phyloP scores from a whole-genome alignment of 305 asterid species.

The Striga hermonthica region DNA sequence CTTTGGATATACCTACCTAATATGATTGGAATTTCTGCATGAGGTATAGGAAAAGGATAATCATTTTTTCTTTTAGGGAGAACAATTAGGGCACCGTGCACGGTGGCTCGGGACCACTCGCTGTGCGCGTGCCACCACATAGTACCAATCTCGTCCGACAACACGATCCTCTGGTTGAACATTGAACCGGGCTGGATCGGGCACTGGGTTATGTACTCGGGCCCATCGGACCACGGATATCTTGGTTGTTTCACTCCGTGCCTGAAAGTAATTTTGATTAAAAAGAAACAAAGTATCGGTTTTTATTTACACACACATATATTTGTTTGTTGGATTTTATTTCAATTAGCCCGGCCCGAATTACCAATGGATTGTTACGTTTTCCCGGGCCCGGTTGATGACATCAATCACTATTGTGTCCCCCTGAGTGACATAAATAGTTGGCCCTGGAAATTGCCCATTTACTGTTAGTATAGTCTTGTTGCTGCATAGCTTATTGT shows the following conservation, averaged over 20 bases:
- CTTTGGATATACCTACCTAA: no score
- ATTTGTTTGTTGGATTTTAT: neutral
- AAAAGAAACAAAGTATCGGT: no score
- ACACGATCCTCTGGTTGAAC: slow-evolving; percentile 42
- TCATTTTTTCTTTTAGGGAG: slow-evolving; percentile 31
- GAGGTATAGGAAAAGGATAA: slow-evolving; percentile 40
- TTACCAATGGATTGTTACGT: slow-evolving; percentile 75
- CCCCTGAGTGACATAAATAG: slow-evolving; percentile 49
- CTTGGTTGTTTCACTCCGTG: slow-evolving; percentile 68
- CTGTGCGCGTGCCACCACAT: slow-evolving; percentile 68
- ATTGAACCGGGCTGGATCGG: slow-evolving; percentile 61
- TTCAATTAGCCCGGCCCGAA: neutral
- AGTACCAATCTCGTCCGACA: slow-evolving; percentile 50
- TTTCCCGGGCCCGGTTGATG: slow-evolving; percentile 44
- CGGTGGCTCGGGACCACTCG: slow-evolving; percentile 54
- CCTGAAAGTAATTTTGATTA: slow-evolving; percentile 40
- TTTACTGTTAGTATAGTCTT: slow-evolving; percentile 71
- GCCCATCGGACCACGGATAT: slow-evolving; percentile 82
- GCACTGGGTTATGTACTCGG: slow-evolving; percentile 70
- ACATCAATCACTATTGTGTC: slow-evolving; percentile 55
- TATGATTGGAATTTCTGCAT: slow-evolving; percentile 38
- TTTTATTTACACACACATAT: neutral
- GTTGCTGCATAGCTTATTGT: slow-evolving; percentile 50
- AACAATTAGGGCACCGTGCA: slow-evolving; percentile 42
- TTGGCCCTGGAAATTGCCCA: slow-evolving; percentile 78